Evolutionary conservation across 1,284 basidiomycete species (phyloP), one percentile per base, ranked within the genome.

Genomic region (Cryptococcus deneoformans): DNA sequence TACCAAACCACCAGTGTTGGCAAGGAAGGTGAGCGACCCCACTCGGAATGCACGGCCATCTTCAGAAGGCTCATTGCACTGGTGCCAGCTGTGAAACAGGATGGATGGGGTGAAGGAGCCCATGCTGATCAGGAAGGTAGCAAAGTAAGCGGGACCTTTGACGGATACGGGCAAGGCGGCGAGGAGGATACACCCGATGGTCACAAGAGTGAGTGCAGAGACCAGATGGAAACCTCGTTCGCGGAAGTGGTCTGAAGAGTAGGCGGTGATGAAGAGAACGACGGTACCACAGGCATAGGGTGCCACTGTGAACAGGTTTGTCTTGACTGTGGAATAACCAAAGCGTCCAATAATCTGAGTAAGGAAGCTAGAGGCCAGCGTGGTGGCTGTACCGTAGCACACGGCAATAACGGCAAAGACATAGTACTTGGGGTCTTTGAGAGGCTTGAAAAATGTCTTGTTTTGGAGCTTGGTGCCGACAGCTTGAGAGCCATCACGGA

Each of bases 291-390:
- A 79, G 50, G 79, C 69, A 64, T 82, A 82, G 2, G 82, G 82
- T 10, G 81, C 82, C 44, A 84, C 79, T 24, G 82, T 83, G 57
- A 75, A 78, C 40, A 84, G 69, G 49, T 66, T 66, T 34, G 64
- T 66, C 43, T 60, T 64, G 60, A 66, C 64, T n/a, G 51, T 54
- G 7, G 52, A 78, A 66, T 81, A 83, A 8, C 81, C 79, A 37
- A 82, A 75, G 57, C 82, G 81, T 9, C 75, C 79, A n/a, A 82
- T 79, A 50, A 83, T 82, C 61, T 82, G 78, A n/a, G 82, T 81
- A 20, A 83, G 69, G 66, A 84, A 84, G 59, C 80, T 81, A 6
- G 44, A 36, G 3, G 64, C 62, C 7, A 57, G 57, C 10, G 46
- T 48, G 80, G 77, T 37, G 76, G 80, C 48, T 80, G 62, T 6